Evolutionary conservation across 441 rosid species (phyloP), one percentile per base, ranked within the genome.

Genomic region (Erodium moschatum): DNA sequence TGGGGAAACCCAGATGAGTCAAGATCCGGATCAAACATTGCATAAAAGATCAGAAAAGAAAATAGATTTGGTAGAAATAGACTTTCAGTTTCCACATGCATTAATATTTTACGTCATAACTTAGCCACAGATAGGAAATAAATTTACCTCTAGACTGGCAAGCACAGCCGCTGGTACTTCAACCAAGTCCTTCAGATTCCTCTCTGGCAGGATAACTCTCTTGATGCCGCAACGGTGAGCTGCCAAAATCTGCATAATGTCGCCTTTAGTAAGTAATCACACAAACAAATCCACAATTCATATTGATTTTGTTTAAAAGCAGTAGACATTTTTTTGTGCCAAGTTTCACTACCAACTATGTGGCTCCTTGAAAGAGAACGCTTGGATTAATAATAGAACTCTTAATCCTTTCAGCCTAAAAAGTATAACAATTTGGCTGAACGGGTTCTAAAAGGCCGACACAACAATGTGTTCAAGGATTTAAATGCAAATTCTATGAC

Each of bases 151-250:
- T 13, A 94, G 78, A 81, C 81, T 81, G 64, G 88, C 76, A 19
- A 91, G 87, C 74, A 91, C 97, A 71, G 87, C 76, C 1, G 88
- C 84, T 5, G 99, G 97, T 62, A 94, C 99, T 85, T 91, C 99
- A 29, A 79, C 97, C 33, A 94, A 81, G 83, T 91, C 97, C 85
- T 94, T 94, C 64, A 88, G 40, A 78, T 94, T 94, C 82, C 97
- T 86, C 81, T 87, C 96, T 0, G 99, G 97, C 66, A 94, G 82
- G 75, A 94, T 94, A 69, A 94, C 94, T 83, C 99, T 87, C 79
- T 85, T 89, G 67, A 94, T 87, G 38, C 99, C 99, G 68, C 73
- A 73, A 0, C 97, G 90, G 64, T 94, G 99, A 35, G 99, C 99
- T 12, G 99, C 99, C 83, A 94, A 76, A 82, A 94, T 81, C 99